Evolutionary conservation across 2,329 filamentous ascomycete genomes (phyloP).

Genomic region (Claviceps pusilla): DNA sequence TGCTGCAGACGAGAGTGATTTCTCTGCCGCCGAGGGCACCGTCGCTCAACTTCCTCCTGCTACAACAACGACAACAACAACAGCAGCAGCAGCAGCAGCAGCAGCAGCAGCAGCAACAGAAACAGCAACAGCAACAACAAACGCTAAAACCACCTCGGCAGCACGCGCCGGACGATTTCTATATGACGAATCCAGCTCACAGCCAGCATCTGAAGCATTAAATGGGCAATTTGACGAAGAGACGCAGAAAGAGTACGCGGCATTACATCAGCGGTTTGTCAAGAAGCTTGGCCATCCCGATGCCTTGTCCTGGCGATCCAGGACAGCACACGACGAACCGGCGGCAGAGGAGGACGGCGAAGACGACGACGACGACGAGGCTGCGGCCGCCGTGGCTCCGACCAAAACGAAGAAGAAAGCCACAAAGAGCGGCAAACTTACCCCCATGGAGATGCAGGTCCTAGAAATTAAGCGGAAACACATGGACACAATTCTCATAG

Average conservation of each 20-base stretch:
- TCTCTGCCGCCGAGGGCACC: slow-evolving; percentile 10
- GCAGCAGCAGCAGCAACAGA: too few relatives aligned
- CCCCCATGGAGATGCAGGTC: slow-evolving; percentile 85
- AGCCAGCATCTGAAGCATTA: slow-evolving; percentile 21
- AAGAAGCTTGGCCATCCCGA: slow-evolving; percentile 80
- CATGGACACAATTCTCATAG: slow-evolving; percentile 74
- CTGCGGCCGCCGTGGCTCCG: slow-evolving; percentile 27
- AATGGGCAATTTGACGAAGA: slow-evolving; percentile 34
- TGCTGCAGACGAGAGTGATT: slow-evolving; percentile 16
- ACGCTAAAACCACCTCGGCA: slow-evolving; percentile 5
- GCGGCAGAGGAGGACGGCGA: slow-evolving; percentile 40
- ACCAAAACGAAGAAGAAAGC: slow-evolving; percentile 51
- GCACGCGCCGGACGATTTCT: slow-evolving; percentile 37
- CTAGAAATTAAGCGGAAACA: slow-evolving; percentile 88
- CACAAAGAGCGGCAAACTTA: slow-evolving; percentile 61
- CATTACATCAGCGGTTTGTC: slow-evolving; percentile 71
- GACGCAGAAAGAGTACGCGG: slow-evolving; percentile 44
- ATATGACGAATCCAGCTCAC: slow-evolving; percentile 31
- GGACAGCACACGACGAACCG: slow-evolving; percentile 37
- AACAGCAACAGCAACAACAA: neutral
- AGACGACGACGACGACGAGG: slow-evolving; percentile 36
- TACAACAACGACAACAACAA: neutral
- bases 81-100: too few relatives aligned
- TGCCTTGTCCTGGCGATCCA: slow-evolving; percentile 54
- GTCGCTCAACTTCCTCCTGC: neutral